Evolutionary conservation across 768 basidiomycete genomes (phyloP).

Genomic region (Fomitopsis pulvina): DNA sequence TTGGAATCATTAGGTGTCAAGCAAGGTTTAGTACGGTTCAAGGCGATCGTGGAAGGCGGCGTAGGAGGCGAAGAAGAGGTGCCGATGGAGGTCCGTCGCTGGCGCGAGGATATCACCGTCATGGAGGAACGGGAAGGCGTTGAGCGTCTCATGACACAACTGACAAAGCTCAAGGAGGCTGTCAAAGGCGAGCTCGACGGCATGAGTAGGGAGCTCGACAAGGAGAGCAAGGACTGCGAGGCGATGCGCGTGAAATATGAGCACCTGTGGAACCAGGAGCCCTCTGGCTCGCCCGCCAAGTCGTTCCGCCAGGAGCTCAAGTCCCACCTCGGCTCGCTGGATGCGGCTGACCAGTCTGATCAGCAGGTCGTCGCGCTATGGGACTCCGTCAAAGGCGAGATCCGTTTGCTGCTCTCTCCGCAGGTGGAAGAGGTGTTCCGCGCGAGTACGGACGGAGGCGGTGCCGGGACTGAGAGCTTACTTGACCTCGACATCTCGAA

Average conservation of each 20-base stretch:
- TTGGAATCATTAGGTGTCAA: conserved; percentile 81
- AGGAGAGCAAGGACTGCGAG: conserved; percentile 85
- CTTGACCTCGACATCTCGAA: conserved; percentile 70
- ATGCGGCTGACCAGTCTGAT: conserved; percentile 76
- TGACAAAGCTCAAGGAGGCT: conserved; percentile 50
- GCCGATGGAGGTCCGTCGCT: conserved; percentile 61
- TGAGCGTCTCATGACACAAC: conserved; percentile 52
- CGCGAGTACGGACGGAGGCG: conserved; percentile 38
- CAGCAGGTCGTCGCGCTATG: conserved; percentile 67
- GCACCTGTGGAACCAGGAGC: conserved; percentile 81
- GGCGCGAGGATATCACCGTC: conserved; percentile 66
- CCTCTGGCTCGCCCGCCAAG: conserved; percentile 69
- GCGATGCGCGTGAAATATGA: conserved; percentile 81
- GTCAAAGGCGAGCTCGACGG: conserved; percentile 58
- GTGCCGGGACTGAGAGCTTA: conserved; percentile 35
- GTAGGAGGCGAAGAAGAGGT: conserved; percentile 60
- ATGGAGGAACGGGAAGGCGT: conserved; percentile 66
- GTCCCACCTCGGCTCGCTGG: conserved; percentile 60
- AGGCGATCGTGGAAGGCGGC: conserved; percentile 62
- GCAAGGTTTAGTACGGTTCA: conserved; percentile 60
- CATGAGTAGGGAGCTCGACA: conserved; percentile 63
- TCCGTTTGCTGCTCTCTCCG: conserved; percentile 52
- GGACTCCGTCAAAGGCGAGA: conserved; percentile 61
- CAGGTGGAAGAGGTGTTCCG: conserved; percentile 59
- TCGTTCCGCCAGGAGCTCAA: conserved; percentile 73